Evolutionary conservation across 148 eudicot genomes (phyloP).

Genomic region (Pouteria glomerata): DNA sequence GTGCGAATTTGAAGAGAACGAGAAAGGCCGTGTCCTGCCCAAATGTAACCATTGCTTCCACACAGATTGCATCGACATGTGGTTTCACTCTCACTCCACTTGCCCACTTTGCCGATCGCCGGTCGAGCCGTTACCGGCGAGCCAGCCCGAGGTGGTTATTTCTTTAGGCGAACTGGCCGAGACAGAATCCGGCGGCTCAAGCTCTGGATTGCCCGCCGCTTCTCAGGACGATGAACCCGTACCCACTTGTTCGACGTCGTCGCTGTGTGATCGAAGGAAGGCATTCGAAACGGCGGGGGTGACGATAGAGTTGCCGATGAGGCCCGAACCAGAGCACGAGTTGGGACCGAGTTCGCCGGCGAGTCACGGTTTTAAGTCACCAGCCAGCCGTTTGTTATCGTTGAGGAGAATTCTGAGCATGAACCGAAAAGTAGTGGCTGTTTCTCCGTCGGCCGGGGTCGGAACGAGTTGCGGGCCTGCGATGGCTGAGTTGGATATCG

Average conservation of each 20-base stretch:
- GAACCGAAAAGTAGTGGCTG: constrained; percentile 29
- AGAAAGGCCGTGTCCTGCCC: constrained; percentile 56
- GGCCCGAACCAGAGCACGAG: constrained; percentile 36
- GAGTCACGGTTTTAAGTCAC: constrained; percentile 43
- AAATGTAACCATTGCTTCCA: constrained; percentile 76
- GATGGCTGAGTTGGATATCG: constrained; percentile 38
- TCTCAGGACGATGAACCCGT: not conserved
- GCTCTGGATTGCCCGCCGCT: constrained; percentile 2
- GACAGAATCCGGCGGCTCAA: constrained; percentile 14
- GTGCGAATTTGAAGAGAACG: constrained; percentile 69
- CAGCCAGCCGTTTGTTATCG: constrained; percentile 49
- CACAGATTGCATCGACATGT: constrained; percentile 75
- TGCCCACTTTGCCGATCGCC: constrained; percentile 86
- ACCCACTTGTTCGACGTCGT: not conserved
- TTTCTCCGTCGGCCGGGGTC: constrained; percentile 23
- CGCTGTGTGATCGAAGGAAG: constrained; percentile 39
- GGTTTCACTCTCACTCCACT: constrained; percentile 80
- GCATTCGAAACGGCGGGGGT: constrained; percentile 33
- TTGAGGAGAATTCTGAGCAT: constrained; percentile 59
- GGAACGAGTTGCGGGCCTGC: constrained; percentile 30
- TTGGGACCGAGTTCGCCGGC: constrained; percentile 49
- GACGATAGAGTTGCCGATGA: constrained; percentile 56
- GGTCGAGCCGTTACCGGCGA: constrained; percentile 34
- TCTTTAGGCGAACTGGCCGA: constrained; percentile 15
- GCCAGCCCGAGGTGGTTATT: not conserved